These are phyloP conservation scores for Zelonia costaricensis DNA, from an alignment of 208 protist genomes.

Conservation along the genomic window DNA sequence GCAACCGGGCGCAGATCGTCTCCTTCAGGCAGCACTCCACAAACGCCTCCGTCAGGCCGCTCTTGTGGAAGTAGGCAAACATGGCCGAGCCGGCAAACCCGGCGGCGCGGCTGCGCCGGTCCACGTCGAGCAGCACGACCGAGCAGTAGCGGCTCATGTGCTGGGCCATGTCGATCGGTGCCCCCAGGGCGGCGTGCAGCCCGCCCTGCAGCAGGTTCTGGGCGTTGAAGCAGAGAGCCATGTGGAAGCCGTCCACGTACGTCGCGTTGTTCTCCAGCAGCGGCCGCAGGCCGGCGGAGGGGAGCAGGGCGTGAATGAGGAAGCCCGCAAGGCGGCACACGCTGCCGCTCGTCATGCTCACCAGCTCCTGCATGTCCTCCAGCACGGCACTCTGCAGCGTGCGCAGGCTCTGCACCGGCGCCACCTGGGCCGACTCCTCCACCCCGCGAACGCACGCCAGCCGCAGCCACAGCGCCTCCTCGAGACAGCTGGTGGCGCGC, in stretches of 20 bases:
- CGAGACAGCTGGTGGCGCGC: conserved; percentile 54
- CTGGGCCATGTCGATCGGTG: conserved; percentile 58
- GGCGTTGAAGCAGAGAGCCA: conserved; percentile 74
- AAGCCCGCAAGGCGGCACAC: conserved; percentile 67
- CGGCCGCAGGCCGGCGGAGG: conserved; percentile 66
- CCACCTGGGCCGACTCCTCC: conserved; percentile 36
- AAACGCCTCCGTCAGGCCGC: conserved; percentile 55
- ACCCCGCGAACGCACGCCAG: conserved; percentile 42
- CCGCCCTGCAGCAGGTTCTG: conserved; percentile 42
- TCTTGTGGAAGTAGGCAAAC: conserved; percentile 77
- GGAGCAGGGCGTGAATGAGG: conserved; percentile 69
- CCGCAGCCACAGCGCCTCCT: conserved; percentile 71
- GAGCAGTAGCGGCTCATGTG: conserved; percentile 62
- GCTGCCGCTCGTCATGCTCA: conserved; percentile 54
- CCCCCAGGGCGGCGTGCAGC: conserved; percentile 40
- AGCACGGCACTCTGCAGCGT: conserved; percentile 62
- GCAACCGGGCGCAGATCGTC: conserved; percentile 48
- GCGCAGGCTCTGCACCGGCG: conserved; percentile 55
- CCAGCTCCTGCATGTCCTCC: conserved; percentile 73
- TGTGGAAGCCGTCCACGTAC: conserved; percentile 76
- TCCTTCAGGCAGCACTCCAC: conserved; percentile 71
- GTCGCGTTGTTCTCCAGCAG: conserved; percentile 61
- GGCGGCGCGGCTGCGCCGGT: conserved; percentile 26
- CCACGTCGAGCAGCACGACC: conserved; percentile 53
- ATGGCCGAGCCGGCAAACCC: conserved; percentile 49